phyloP scores from a whole-genome alignment of 164 flowering plant species.

The Kingdonia uniflora region DNA sequence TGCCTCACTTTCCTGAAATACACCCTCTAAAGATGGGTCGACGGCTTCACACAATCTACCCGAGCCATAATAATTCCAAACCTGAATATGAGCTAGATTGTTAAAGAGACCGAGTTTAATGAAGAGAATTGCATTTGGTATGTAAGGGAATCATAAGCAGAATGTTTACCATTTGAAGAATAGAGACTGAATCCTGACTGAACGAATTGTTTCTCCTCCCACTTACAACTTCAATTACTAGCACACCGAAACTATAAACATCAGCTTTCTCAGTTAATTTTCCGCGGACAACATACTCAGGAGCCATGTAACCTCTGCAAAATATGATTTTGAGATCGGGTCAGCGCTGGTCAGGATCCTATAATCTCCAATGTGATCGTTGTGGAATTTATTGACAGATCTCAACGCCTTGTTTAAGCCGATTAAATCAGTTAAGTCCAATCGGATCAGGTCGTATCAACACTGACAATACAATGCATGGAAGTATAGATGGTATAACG shows the following conservation, averaged over 20 bases:
- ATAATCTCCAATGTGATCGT: no score
- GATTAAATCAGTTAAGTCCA: no score
- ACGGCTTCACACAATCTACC: conserved; percentile 43
- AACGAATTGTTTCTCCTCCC: conserved; percentile 33
- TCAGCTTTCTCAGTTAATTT: conserved; percentile 65
- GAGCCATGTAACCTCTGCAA: conserved; percentile 66
- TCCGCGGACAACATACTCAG: conserved; percentile 54
- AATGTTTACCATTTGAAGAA: conserved; percentile 37
- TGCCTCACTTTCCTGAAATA: conserved; percentile 38
- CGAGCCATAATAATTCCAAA: conserved; percentile 45
- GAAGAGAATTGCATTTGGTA: not conserved
- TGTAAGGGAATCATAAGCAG: not conserved
- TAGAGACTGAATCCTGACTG: conserved; percentile 20
- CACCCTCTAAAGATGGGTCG: conserved; percentile 39
- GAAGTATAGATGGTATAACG: no score
- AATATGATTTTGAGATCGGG: conserved; percentile 4
- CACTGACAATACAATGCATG: no score
- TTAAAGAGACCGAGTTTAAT: not conserved
- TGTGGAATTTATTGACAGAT: no score
- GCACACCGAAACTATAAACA: conserved; percentile 67
- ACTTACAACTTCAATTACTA: conserved; percentile 41
- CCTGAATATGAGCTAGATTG: conserved; percentile 26
- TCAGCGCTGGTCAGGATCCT: no score
- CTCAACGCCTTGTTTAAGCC: no score
- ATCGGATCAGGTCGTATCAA: no score